These are phyloP conservation scores for Galeopsis tetrahit DNA, from an alignment of 257 asterid genomes.

Conservation along the genomic window DNA sequence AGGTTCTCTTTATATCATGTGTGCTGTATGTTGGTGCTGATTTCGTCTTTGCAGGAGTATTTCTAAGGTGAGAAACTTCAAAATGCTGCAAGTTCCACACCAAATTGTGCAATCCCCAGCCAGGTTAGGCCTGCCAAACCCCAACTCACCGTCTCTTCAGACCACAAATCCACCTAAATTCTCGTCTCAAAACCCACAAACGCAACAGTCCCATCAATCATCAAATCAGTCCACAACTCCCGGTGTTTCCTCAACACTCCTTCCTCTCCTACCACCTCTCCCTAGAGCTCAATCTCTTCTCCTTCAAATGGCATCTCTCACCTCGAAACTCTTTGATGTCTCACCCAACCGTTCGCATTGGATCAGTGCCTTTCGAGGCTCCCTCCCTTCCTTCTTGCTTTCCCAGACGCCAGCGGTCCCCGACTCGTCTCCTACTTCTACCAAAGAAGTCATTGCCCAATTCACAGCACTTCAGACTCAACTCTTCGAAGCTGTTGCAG, in stretches of 20 bases:
- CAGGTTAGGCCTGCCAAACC: constrained; percentile 84
- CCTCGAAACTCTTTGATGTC: constrained; percentile 82
- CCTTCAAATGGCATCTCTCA: constrained; percentile 81
- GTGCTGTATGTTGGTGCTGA: constrained; percentile 5
- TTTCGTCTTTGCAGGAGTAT: constrained; percentile 30
- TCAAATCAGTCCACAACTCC: constrained; percentile 47
- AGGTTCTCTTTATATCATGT: background rate
- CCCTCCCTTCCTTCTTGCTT: constrained; percentile 75
- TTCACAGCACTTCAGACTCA: constrained; percentile 72
- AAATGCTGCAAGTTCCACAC: constrained; percentile 80
- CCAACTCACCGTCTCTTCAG: constrained; percentile 84
- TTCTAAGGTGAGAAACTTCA: constrained; percentile 8
- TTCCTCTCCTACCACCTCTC: constrained; percentile 91
- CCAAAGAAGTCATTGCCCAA: constrained; percentile 70
- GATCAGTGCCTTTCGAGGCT: constrained; percentile 75
- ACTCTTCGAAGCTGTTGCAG: constrained; percentile 83
- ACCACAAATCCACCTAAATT: constrained; percentile 67
- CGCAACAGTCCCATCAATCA: constrained; percentile 57
- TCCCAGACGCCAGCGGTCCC: constrained; percentile 53
- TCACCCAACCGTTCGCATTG: constrained; percentile 81
- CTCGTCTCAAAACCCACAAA: constrained; percentile 59
- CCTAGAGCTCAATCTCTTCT: constrained; percentile 88
- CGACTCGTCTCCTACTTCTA: constrained; percentile 55
- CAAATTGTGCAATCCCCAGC: constrained; percentile 94
- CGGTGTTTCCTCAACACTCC: constrained; percentile 71